Evolutionary conservation across 1,284 basidiomycete genomes (phyloP).

Genomic region (Apiotrichum montevideense): DNA sequence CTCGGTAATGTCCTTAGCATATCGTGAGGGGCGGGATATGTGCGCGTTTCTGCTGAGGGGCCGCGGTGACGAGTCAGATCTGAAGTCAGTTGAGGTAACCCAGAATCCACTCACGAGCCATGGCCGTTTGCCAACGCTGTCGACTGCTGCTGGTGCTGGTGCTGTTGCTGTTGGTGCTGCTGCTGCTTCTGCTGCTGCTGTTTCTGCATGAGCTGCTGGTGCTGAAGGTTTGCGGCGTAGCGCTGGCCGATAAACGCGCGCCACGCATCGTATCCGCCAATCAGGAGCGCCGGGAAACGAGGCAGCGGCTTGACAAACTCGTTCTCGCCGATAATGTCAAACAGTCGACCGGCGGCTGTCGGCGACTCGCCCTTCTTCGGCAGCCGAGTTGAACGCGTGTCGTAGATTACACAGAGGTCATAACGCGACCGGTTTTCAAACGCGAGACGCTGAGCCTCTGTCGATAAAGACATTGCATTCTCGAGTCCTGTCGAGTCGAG

Average conservation of each 20-base stretch:
- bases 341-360: conserved; percentile 58
- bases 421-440: conserved; percentile 79
- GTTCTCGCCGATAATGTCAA: conserved; percentile 63
- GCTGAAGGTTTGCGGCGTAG: conserved; percentile 10
- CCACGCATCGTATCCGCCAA: conserved; percentile 85
- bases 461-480: conserved; percentile 65
- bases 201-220: neutral
- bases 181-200: conserved; percentile 14
- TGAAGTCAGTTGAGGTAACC: neutral
- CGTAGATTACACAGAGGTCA: conserved; percentile 86
- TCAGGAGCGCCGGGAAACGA: conserved; percentile 72
- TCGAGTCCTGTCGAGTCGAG: conserved; percentile 63
- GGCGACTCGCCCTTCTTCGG: conserved; percentile 47
- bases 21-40: conserved; percentile 26
- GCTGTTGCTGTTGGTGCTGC: neutral
- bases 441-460: conserved; percentile 61
- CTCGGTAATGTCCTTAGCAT: conserved; percentile 40
- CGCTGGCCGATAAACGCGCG: conserved; percentile 53
- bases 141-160: neutral
- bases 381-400: conserved; percentile 61
- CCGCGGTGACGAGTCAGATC: neutral
- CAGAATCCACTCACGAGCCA: neutral
- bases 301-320: conserved; percentile 68
- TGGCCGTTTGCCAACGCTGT: conserved; percentile 1
- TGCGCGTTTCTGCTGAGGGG: neutral